phyloP scores from a whole-genome alignment of 1,139 yeast genomes.

The Taphrina sp. region DNA sequence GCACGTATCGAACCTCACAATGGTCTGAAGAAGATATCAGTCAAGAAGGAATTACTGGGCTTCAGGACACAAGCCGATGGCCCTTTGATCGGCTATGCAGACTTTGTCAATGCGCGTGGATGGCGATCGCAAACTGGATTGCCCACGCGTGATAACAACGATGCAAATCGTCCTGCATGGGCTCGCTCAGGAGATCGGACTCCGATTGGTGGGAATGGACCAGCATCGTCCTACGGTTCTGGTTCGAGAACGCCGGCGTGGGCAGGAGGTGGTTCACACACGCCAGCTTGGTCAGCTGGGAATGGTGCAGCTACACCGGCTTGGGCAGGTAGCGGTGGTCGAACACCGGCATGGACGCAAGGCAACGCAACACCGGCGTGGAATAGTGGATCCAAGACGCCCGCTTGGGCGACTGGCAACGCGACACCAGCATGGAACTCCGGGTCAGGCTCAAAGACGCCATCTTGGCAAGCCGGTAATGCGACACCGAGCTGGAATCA shows the following conservation, averaged over 20 bases:
- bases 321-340: constrained; percentile 39
- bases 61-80: constrained; percentile 54
- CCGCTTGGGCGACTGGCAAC: constrained; percentile 44
- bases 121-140: constrained; percentile 36
- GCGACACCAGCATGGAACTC: constrained; percentile 45
- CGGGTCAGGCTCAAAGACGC: constrained; percentile 35
- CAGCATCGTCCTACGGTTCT: constrained; percentile 48
- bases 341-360: constrained; percentile 42
- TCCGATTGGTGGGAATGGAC: constrained; percentile 45
- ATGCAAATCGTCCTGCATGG: constrained; percentile 41
- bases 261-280: constrained; percentile 54
- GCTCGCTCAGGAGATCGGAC: constrained; percentile 40
- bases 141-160: constrained; percentile 42
- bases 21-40: constrained; percentile 81
- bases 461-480: constrained; percentile 20
- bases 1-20: constrained; percentile 95
- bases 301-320: constrained; percentile 42
- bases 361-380: constrained; percentile 41
- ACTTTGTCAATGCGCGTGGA: constrained; percentile 61
- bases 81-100: constrained; percentile 69
- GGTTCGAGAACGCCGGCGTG: constrained; percentile 61
- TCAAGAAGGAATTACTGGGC: constrained; percentile 71
- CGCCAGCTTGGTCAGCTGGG: constrained; percentile 53
- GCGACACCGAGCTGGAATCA: constrained; percentile 13
- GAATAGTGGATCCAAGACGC: constrained; percentile 44